A percentile compares a stretch with the other conserved stretches of the same genome.
These are phyloP conservation scores for Cladosporium sp. DNA, from an alignment of 2,329 filamentous ascomycete genomes.

Conservation along the genomic window DNA sequence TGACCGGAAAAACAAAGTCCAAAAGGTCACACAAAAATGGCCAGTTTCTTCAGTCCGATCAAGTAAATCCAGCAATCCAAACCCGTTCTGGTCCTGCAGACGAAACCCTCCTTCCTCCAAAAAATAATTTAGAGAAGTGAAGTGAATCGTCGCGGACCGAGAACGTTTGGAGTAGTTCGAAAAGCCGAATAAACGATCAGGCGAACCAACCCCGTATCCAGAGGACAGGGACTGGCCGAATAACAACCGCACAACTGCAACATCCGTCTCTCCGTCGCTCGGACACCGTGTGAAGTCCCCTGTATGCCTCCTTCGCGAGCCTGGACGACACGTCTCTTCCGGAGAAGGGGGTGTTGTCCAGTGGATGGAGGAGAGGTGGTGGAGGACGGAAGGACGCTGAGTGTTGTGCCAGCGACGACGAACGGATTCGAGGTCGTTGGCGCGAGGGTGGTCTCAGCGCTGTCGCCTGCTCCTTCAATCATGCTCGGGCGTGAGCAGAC, in stretches of 20 bases:
- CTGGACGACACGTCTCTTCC: neutral
- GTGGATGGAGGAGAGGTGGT: conserved; percentile 14
- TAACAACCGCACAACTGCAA: conserved; percentile 35
- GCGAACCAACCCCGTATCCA: conserved; percentile 37
- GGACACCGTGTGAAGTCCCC: conserved; percentile 6
- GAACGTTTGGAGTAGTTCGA: conserved; percentile 19
- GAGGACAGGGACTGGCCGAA: conserved; percentile 36
- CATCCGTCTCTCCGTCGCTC: conserved; percentile 29
- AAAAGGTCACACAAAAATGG: conserved; percentile 1
- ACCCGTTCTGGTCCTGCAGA: conserved; percentile 12
- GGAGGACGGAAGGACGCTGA: conserved; percentile 21
- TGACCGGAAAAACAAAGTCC: neutral
- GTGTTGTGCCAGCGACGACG: neutral
- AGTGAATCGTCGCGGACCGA: conserved; percentile 1
- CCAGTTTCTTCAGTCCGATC: conserved; percentile 17
- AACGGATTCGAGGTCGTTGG: conserved; percentile 29
- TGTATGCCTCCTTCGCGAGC: conserved; percentile 10
- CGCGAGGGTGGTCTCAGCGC: conserved; percentile 24
- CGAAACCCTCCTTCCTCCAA: conserved; percentile 10
- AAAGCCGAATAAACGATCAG: conserved; percentile 13
- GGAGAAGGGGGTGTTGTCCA: neutral
- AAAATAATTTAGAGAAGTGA: neutral
- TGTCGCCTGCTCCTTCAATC: conserved; percentile 27
- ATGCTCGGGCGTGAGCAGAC: conserved; percentile 24
- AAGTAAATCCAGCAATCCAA: neutral